Conservation (phyloP, 139 green algal species). For the Klebsormidium nitens region DNA sequence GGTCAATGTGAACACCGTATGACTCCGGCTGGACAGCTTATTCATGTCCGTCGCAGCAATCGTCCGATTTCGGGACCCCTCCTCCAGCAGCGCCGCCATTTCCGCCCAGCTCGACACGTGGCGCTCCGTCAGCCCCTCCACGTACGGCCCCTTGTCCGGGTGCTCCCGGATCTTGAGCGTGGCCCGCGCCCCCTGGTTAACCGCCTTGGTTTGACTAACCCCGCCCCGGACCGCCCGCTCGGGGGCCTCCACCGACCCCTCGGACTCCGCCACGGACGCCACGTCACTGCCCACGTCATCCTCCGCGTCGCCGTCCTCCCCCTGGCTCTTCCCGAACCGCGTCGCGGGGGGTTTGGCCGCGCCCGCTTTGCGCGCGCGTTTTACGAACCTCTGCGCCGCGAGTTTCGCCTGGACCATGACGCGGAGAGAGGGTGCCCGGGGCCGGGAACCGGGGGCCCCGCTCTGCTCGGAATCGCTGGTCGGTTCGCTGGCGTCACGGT, state of each 20-base stretch:
- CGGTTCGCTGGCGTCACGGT: no score
- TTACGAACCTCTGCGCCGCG: no score
- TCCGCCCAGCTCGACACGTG: constrained; percentile 11
- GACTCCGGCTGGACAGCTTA: constrained; percentile 19
- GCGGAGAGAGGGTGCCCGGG: no score
- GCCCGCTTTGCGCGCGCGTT: no score
- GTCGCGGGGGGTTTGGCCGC: no score
- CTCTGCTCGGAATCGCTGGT: no score
- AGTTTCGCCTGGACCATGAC: no score
- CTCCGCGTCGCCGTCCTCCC: no score
- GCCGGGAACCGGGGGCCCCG: no score
- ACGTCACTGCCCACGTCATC: not conserved
- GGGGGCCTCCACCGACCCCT: not conserved
- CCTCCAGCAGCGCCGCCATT: constrained; percentile 5
- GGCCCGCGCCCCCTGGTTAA: not conserved
- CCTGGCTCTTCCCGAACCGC: no score
- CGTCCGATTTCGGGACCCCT: not conserved
- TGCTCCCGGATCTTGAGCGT: constrained; percentile 17
- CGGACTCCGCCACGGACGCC: not conserved
- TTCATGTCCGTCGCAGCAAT: constrained; percentile 11
- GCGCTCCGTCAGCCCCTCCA: constrained; percentile 24
- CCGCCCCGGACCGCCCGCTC: no score
- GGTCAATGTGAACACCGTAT: constrained; percentile 19
- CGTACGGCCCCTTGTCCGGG: constrained; percentile 32
- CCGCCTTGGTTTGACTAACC: not conserved